phyloP scores from a whole-genome alignment of 371 early-diverging fungal genomes.

The Lichtheimia ornata region DNA sequence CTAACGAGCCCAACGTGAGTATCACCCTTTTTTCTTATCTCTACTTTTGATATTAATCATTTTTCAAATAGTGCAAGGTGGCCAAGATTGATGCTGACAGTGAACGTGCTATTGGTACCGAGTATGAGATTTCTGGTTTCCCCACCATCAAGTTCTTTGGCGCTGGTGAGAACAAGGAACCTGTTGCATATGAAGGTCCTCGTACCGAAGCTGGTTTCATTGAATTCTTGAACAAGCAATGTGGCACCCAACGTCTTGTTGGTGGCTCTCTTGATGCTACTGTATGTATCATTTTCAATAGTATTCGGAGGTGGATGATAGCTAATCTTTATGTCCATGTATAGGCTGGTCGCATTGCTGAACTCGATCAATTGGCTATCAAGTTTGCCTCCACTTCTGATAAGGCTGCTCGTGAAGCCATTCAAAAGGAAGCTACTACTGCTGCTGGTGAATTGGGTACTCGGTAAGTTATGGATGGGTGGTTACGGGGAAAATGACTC shows the following conservation, averaged over 20 bases:
- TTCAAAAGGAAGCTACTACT: slow-evolving; percentile 40
- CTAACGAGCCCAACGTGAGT: slow-evolving; percentile 45
- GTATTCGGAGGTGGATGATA: not conserved
- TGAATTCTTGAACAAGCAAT: slow-evolving; percentile 86
- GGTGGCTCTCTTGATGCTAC: slow-evolving; percentile 73
- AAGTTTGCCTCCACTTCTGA: slow-evolving; percentile 59
- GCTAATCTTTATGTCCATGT: no score
- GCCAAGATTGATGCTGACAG: slow-evolving; percentile 90
- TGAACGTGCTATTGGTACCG: slow-evolving; percentile 52
- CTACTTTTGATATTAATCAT: not conserved
- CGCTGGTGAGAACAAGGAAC: slow-evolving; percentile 62
- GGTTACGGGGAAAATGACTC: not conserved
- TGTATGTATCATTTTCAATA: slow-evolving; percentile 24
- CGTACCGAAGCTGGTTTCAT: slow-evolving; percentile 85
- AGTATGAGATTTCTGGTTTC: slow-evolving; percentile 75
- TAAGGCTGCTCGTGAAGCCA: slow-evolving; percentile 32
- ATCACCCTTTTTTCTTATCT: not conserved
- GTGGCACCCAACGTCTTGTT: slow-evolving; percentile 77
- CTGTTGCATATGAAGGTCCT: slow-evolving; percentile 75
- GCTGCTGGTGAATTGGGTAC: slow-evolving; percentile 28
- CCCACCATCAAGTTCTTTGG: slow-evolving; percentile 91
- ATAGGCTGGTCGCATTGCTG: slow-evolving; percentile 73
- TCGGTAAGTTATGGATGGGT: slow-evolving; percentile 14
- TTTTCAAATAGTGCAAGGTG: slow-evolving; percentile 59
- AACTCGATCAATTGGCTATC: slow-evolving; percentile 67